Percentiles rank a stretch among this genome's conserved stretches.
Conservation (phyloP, 306 rosid species). For the Purshia tridentata region DNA sequence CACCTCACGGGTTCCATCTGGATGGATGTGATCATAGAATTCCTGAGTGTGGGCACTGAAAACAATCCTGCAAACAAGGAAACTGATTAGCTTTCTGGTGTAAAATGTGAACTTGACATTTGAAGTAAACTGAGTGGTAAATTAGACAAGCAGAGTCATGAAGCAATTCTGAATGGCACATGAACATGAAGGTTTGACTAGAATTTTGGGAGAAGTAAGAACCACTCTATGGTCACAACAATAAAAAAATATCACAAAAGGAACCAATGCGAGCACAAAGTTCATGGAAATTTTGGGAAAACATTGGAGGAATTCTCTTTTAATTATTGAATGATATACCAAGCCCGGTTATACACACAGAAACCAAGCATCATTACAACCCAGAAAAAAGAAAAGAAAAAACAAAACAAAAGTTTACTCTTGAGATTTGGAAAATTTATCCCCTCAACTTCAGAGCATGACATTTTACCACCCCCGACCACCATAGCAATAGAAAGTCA, state of each 20-base stretch:
- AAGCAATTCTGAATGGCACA: too few relatives aligned
- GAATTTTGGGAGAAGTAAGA: neutral
- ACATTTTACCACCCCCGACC: neutral
- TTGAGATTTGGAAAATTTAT: neutral
- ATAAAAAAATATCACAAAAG: neutral
- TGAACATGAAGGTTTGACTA: too few relatives aligned
- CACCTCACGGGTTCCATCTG: conserved; percentile 59
- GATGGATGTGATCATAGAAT: conserved; percentile 44
- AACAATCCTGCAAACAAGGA: conserved; percentile 46
- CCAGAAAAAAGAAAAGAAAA: neutral
- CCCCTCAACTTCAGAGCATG: neutral
- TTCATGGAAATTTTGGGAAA: neutral
- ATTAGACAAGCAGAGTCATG: too few relatives aligned
- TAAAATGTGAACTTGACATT: neutral
- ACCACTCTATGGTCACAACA: neutral
- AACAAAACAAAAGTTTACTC: neutral
- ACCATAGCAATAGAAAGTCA: neutral
- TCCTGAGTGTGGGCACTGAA: conserved; percentile 58
- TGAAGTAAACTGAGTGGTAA: too few relatives aligned
- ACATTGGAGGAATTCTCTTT: neutral
- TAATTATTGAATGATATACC: neutral
- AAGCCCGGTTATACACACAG: neutral
- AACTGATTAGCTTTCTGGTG: conserved; percentile 8
- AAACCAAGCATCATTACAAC: neutral
- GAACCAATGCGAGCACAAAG: neutral